Evolutionary conservation across 2,329 filamentous ascomycete genomes (phyloP).

Genomic region (Botrytis paeoniae): DNA sequence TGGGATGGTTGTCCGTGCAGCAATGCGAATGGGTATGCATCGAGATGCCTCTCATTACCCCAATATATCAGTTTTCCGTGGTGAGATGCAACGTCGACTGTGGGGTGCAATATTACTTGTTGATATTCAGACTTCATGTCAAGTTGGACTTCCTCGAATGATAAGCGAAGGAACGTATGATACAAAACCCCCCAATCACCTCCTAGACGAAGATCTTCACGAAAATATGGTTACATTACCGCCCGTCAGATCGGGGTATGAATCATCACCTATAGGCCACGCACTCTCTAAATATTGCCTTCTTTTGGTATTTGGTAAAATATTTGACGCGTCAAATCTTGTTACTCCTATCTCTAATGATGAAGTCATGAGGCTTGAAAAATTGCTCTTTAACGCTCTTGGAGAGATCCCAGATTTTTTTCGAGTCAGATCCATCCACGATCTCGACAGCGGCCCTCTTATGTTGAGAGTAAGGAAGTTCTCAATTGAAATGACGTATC

Average conservation of each 20-base stretch:
- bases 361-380: conserved; percentile 51
- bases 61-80: conserved; percentile 50
- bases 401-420: conserved; percentile 46
- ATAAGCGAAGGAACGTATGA: conserved; percentile 61
- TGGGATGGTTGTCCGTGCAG: conserved; percentile 50
- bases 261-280: conserved; percentile 57
- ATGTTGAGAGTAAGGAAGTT: conserved; percentile 49
- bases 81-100: conserved; percentile 60
- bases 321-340: conserved; percentile 51
- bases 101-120: conserved; percentile 55
- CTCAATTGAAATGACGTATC: conserved; percentile 27
- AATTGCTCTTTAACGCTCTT: conserved; percentile 46
- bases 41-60: conserved; percentile 51
- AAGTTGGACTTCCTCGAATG: conserved; percentile 66
- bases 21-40: conserved; percentile 57
- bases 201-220: conserved; percentile 64
- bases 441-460: conserved; percentile 47
- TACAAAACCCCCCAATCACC: conserved; percentile 57
- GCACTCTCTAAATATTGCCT: conserved; percentile 50
- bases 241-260: conserved; percentile 49
- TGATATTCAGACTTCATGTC: conserved; percentile 63
- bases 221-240: conserved; percentile 55
- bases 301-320: conserved; percentile 49
- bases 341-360: conserved; percentile 47
- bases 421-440: conserved; percentile 46